These are phyloP conservation scores for Phragmites australis DNA, from an alignment of 176 grass and related monocot genomes.

Conservation along the genomic window DNA sequence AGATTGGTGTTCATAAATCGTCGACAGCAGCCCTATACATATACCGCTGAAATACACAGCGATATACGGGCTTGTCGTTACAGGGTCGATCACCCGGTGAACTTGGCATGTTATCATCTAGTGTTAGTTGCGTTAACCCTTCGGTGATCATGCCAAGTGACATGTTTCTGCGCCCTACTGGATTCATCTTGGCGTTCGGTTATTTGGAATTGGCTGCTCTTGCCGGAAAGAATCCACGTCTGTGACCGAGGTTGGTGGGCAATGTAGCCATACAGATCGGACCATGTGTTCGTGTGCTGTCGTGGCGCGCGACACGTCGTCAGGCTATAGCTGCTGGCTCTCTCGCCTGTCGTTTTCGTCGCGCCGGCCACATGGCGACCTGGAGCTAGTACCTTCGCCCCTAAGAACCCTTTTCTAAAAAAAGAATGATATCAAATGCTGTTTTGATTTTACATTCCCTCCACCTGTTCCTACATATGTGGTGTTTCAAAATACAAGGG, in stretches of 20 bases:
- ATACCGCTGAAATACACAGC: no score
- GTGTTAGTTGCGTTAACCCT: neutral
- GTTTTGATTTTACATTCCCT: neutral
- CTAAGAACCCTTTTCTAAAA: neutral
- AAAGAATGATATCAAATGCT: neutral
- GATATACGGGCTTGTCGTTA: no score
- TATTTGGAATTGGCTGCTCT: neutral
- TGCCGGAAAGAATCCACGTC: conserved; percentile 1
- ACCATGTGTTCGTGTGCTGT: neutral
- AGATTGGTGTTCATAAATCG: no score
- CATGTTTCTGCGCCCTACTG: neutral
- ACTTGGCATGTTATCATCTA: neutral
- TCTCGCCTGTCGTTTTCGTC: conserved; percentile 12
- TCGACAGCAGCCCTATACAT: no score
- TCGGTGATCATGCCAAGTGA: neutral
- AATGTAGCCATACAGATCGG: conserved; percentile 13
- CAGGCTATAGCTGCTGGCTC: neutral
- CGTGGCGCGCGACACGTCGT: conserved; percentile 12
- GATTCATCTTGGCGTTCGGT: neutral
- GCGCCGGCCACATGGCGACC: conserved; percentile 18
- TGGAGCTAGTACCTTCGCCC: conserved; percentile 6
- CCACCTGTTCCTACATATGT: no score
- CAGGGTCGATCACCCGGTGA: neutral
- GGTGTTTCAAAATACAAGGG: no score
- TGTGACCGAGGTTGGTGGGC: neutral